Evolutionary conservation across 441 rosid genomes (phyloP).

Genomic region (Erodium chrysanthum): DNA sequence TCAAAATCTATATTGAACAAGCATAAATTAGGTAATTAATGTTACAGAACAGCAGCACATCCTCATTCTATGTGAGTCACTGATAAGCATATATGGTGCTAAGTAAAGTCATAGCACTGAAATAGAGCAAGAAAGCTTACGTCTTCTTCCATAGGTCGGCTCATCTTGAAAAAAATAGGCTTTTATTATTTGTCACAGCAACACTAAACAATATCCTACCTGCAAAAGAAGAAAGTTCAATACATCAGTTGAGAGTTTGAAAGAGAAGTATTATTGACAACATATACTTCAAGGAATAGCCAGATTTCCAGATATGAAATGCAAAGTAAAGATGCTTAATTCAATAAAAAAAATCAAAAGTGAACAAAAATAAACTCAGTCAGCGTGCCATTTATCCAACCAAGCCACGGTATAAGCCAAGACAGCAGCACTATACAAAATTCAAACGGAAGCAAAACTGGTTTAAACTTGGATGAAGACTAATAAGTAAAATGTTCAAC

Average conservation of each 20-base stretch:
- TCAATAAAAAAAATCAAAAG: too few relatives aligned
- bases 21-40: neutral
- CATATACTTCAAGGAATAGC: neutral
- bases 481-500: too few relatives aligned
- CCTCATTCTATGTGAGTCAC: neutral
- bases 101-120: neutral
- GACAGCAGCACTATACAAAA: neutral
- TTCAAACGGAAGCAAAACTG: neutral
- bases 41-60: neutral
- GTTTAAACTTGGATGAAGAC: neutral
- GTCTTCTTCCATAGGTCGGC: constrained; percentile 4
- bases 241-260: neutral
- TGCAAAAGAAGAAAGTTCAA: neutral
- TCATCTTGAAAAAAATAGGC: neutral
- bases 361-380: neutral
- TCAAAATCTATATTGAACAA: neutral
- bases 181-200: neutral
- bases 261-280: neutral
- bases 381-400: neutral
- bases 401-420: neutral
- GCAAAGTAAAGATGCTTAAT: neutral
- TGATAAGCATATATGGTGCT: neutral
- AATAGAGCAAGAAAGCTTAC: neutral
- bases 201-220: neutral
- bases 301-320: neutral